These are phyloP conservation scores for Salix udensis DNA, from an alignment of 345 rosid species.

Conservation along the genomic window DNA sequence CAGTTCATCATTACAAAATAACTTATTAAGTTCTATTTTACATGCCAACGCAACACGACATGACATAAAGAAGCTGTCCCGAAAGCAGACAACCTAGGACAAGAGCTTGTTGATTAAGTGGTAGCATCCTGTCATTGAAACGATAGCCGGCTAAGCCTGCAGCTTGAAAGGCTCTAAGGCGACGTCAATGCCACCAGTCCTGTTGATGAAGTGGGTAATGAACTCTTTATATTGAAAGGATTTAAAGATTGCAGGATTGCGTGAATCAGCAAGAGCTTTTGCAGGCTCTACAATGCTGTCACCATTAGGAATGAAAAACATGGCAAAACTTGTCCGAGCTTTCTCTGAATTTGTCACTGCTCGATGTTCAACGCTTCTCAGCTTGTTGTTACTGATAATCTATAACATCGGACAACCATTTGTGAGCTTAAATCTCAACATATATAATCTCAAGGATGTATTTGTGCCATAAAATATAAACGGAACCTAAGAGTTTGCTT, in stretches of 20 bases:
- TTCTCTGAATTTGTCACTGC: conserved; percentile 26
- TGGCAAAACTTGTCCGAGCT: conserved; percentile 20
- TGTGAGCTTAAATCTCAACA: too few relatives aligned
- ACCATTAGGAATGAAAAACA: conserved; percentile 5
- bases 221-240: conserved; percentile 16
- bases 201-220: background rate
- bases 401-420: conserved; percentile 1
- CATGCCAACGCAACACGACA: too few relatives aligned
- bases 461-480: too few relatives aligned
- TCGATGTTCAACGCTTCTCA: conserved; percentile 32
- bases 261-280: background rate
- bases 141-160: background rate
- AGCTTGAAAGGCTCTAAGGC: conserved; percentile 10
- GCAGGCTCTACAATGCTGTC: conserved; percentile 19
- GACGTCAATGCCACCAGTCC: background rate
- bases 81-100: too few relatives aligned
- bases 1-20: too few relatives aligned
- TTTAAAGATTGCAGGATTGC: conserved; percentile 19
- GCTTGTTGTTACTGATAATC: conserved; percentile 29
- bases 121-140: too few relatives aligned
- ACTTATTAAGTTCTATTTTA: too few relatives aligned
- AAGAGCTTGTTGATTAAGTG: too few relatives aligned
- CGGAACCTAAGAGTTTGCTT: too few relatives aligned
- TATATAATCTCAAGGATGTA: too few relatives aligned
- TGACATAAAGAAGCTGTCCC: too few relatives aligned